Evolutionary conservation across 2,329 filamentous ascomycete species (phyloP).

Genomic region (Orbilia javanica): DNA sequence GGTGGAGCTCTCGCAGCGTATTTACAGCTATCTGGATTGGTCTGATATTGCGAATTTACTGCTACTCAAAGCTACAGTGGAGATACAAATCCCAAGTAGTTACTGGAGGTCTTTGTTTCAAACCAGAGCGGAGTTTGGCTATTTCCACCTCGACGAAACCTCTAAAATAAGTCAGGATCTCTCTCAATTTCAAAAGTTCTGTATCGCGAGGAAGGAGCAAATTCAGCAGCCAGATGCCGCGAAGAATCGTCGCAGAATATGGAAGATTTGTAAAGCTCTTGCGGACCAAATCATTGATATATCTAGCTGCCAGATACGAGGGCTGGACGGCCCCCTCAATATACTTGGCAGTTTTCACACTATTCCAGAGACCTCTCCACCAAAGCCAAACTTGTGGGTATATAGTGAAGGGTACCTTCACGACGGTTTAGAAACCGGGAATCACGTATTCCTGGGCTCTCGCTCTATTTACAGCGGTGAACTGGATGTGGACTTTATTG

Average conservation of each 20-base stretch:
- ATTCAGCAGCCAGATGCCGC: background rate
- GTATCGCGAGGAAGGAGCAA: background rate
- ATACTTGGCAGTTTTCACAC: background rate
- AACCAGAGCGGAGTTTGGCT: background rate
- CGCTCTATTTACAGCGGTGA: background rate
- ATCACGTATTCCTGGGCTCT: background rate
- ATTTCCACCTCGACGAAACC: background rate
- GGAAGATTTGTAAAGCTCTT: background rate
- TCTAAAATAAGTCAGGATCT: background rate
- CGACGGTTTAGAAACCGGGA: background rate
- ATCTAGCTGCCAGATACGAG: background rate
- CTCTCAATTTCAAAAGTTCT: background rate
- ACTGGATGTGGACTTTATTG: background rate
- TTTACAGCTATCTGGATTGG: background rate
- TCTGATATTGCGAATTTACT: background rate
- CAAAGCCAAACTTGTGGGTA: background rate
- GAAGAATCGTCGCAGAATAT: background rate
- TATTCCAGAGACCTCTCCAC: background rate
- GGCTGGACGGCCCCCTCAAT: background rate
- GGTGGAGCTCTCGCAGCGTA: background rate
- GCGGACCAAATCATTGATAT: background rate
- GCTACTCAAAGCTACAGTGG: background rate
- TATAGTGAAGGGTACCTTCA: background rate
- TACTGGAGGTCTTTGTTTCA: background rate
- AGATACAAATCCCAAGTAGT: background rate